phyloP scores from a whole-genome alignment of 2,329 filamentous ascomycete genomes.

The Colletotrichum viniferum region DNA sequence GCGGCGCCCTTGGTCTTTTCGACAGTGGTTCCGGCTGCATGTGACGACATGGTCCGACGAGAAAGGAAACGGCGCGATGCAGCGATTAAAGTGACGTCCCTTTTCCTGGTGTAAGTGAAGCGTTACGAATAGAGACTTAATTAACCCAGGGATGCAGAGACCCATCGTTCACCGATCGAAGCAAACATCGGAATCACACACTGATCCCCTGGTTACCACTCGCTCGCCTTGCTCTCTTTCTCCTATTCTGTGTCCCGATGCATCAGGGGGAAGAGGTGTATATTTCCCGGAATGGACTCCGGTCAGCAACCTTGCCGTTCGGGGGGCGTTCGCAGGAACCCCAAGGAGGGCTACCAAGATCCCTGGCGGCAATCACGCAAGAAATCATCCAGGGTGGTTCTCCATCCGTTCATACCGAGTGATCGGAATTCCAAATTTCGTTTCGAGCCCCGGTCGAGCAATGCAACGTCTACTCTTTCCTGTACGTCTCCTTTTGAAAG shows the following conservation, averaged over 20 bases:
- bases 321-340: neutral
- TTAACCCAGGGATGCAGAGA: neutral
- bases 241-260: neutral
- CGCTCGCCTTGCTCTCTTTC: neutral
- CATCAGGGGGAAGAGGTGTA: neutral
- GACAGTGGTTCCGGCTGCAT: neutral
- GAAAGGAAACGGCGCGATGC: neutral
- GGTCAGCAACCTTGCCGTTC: neutral
- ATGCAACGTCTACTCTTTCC: neutral
- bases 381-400: neutral
- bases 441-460: neutral
- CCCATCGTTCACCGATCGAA: neutral
- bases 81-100: neutral
- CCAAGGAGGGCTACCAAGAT: neutral
- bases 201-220: neutral
- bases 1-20: neutral
- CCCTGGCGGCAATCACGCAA: constrained; percentile 16
- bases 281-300: neutral
- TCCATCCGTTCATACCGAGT: constrained; percentile 20
- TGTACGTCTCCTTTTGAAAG: neutral
- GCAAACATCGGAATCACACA: neutral
- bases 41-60: neutral
- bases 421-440: constrained; percentile 15
- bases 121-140: neutral
- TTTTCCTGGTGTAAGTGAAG: neutral